A percentile compares a stretch with the other conserved stretches of the same genome.
These are phyloP conservation scores for Trichothecium sympodiale DNA, from an alignment of 2,329 filamentous ascomycete genomes.

Conservation along the genomic window DNA sequence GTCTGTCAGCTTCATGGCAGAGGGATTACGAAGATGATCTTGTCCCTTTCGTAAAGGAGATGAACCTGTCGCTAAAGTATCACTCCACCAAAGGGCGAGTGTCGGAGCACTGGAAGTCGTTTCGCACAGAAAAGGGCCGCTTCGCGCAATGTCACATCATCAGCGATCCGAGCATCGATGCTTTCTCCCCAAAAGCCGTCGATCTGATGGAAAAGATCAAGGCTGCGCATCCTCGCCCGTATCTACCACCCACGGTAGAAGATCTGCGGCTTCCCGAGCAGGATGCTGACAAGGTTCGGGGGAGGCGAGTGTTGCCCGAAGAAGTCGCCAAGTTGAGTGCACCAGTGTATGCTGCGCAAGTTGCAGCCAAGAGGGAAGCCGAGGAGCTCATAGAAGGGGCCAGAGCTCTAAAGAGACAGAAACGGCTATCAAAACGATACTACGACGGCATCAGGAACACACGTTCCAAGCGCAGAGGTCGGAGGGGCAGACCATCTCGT, in stretches of 20 bases:
- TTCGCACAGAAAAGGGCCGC: conserved; percentile 26
- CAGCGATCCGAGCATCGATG: conserved; percentile 28
- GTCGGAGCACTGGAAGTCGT: conserved; percentile 32
- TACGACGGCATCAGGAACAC: not conserved
- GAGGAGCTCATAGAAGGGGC: conserved; percentile 10
- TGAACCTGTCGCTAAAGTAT: conserved; percentile 24
- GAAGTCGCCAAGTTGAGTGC: conserved; percentile 38
- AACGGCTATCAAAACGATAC: not conserved
- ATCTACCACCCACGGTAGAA: conserved; percentile 13
- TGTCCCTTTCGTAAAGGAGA: conserved; percentile 27
- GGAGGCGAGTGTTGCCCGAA: conserved; percentile 16
- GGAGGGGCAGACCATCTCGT: not conserved
- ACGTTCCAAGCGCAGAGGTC: not conserved
- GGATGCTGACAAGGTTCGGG: conserved; percentile 1
- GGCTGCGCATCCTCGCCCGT: conserved; percentile 27
- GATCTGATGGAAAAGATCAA: conserved; percentile 35
- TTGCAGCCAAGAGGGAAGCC: conserved; percentile 19
- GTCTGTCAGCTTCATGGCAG: conserved; percentile 32
- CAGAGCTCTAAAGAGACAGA: conserved; percentile 11
- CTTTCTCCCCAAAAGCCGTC: conserved; percentile 28
- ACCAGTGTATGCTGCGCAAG: conserved; percentile 35
- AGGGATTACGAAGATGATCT: conserved; percentile 25
- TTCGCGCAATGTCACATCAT: conserved; percentile 34
- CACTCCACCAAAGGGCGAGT: conserved; percentile 23
- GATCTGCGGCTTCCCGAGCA: conserved; percentile 5